These are phyloP conservation scores for Gnomoniopsis smithogilvyi DNA, from an alignment of 2,329 filamentous ascomycete species.

Conservation along the genomic window DNA sequence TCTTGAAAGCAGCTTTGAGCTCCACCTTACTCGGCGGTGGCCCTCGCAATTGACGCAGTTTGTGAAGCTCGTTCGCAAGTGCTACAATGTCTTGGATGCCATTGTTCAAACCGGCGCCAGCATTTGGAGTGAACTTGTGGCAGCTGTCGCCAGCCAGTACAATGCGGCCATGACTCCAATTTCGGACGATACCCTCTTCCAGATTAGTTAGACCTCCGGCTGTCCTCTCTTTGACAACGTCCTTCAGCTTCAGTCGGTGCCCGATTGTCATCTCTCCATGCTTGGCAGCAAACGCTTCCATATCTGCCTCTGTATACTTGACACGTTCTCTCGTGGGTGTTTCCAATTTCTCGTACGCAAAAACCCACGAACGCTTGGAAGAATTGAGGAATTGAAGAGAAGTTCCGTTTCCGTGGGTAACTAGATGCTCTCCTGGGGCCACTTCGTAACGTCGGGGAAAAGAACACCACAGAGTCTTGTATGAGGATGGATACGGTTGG, in stretches of 20 bases:
- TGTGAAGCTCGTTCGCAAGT: conserved; percentile 26
- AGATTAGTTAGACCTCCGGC: conserved; percentile 29
- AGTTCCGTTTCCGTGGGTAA: conserved; percentile 27
- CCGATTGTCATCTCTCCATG: conserved; percentile 27
- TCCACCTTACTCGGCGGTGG: neutral
- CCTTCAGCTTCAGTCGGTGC: conserved; percentile 25
- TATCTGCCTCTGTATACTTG: conserved; percentile 25
- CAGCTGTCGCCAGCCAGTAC: conserved; percentile 34
- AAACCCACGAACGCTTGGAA: conserved; percentile 28
- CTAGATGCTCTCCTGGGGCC: conserved; percentile 24
- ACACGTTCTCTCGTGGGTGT: conserved; percentile 24
- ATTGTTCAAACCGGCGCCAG: conserved; percentile 32
- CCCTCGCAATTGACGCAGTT: neutral
- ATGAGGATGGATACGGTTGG: conserved; percentile 29
- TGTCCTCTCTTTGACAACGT: conserved; percentile 26
- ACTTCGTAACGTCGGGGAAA: conserved; percentile 23
- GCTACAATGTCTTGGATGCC: conserved; percentile 31
- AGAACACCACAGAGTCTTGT: conserved; percentile 32
- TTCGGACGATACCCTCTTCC: conserved; percentile 33
- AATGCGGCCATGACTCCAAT: conserved; percentile 34
- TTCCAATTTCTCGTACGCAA: conserved; percentile 30
- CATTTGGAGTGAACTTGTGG: conserved; percentile 36
- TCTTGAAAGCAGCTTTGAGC: conserved; percentile 5
- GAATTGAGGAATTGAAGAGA: conserved; percentile 29
- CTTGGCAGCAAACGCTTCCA: conserved; percentile 24